Percentiles rank a stretch among this genome's conserved stretches.
Evolutionary conservation across 2,329 filamentous ascomycete species (phyloP).

Genomic region (Dissoconium aciculare): DNA sequence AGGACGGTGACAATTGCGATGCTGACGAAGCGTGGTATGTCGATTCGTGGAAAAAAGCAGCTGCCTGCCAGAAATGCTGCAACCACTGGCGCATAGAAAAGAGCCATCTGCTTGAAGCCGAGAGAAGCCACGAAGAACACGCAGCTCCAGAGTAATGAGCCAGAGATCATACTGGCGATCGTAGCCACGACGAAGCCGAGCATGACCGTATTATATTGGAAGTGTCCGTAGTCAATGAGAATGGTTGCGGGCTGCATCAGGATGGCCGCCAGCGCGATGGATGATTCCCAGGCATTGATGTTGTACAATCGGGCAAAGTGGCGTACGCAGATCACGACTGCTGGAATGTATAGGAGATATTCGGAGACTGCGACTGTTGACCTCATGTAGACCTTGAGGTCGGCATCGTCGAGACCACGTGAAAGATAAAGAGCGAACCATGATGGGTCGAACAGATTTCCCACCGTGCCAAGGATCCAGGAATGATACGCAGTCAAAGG

Average conservation of each 20-base stretch:
- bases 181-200: slow-evolving; percentile 75
- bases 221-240: slow-evolving; percentile 86
- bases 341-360: slow-evolving; percentile 77
- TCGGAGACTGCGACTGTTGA: slow-evolving; percentile 82
- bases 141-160: slow-evolving; percentile 72
- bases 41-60: slow-evolving; percentile 62
- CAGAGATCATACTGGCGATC: slow-evolving; percentile 77
- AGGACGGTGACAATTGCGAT: slow-evolving; percentile 59
- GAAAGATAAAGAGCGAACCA: slow-evolving; percentile 85
- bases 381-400: slow-evolving; percentile 88
- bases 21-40: slow-evolving; percentile 51
- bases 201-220: slow-evolving; percentile 99
- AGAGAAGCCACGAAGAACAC: slow-evolving; percentile 86
- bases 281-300: slow-evolving; percentile 62
- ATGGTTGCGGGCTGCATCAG: slow-evolving; percentile 84
- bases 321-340: slow-evolving; percentile 69
- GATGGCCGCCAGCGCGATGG: slow-evolving; percentile 74
- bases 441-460: slow-evolving; percentile 56
- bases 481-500: slow-evolving; percentile 96
- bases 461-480: slow-evolving; percentile 82
- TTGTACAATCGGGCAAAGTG: slow-evolving; percentile 62
- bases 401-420: slow-evolving; percentile 62
- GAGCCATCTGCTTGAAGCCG: slow-evolving; percentile 98
- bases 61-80: slow-evolving; percentile 83
- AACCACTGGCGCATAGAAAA: slow-evolving; percentile 88